phyloP scores from a whole-genome alignment of 257 asterid species.

The Henckelia pumila region DNA sequence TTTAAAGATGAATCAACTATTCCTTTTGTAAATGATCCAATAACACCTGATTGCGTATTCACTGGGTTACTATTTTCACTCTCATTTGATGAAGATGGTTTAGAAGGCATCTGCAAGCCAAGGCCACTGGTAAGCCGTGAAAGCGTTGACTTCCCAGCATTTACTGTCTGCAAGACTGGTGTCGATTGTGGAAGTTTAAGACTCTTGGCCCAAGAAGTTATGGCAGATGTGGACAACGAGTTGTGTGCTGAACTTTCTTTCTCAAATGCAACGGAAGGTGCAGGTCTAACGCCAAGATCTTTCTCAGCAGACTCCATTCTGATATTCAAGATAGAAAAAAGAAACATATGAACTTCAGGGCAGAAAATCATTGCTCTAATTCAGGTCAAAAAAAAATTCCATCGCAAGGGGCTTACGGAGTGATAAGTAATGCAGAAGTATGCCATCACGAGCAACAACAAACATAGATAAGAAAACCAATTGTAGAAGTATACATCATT shows the following conservation, averaged over 20 bases:
- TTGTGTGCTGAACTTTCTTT: conserved; percentile 40
- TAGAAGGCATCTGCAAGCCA: conserved; percentile 53
- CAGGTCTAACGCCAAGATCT: conserved; percentile 45
- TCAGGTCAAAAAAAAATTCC: conserved; percentile 14
- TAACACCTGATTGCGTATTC: conserved; percentile 60
- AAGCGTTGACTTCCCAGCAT: conserved; percentile 53
- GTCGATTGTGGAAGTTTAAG: conserved; percentile 54
- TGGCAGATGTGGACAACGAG: conserved; percentile 47
- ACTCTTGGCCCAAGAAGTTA: conserved; percentile 69
- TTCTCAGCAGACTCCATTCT: conserved; percentile 66
- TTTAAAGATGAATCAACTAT: conserved; percentile 78
- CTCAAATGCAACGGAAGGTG: conserved; percentile 33
- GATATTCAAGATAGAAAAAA: conserved; percentile 24
- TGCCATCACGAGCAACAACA: conserved; percentile 23
- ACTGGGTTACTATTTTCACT: conserved; percentile 42
- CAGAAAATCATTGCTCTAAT: conserved; percentile 16
- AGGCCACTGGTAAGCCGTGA: conserved; percentile 87
- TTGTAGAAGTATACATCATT: conserved; percentile 9
- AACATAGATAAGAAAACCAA: background rate
- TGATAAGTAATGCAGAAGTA: background rate
- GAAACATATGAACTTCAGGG: conserved; percentile 19
- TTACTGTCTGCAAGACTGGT: conserved; percentile 42
- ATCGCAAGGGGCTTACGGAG: conserved; percentile 7
- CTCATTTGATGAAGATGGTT: conserved; percentile 43
- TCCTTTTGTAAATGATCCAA: conserved; percentile 82